Percentiles rank a stretch among this genome's conserved stretches.
phyloP scores from a whole-genome alignment of 768 basidiomycete genomes.

The Pisolithus orientalis region DNA sequence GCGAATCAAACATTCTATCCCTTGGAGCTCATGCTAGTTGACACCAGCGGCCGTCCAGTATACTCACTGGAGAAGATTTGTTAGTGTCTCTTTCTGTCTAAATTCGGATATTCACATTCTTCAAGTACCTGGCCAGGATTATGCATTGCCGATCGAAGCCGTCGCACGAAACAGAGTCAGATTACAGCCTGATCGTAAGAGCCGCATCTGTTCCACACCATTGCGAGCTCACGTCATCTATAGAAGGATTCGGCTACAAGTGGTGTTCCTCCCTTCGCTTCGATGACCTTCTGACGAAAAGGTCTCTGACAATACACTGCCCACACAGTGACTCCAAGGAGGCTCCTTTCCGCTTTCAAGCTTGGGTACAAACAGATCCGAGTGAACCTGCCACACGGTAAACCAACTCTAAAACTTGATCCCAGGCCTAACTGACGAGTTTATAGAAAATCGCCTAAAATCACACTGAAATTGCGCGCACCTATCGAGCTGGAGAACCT shows the following conservation, averaged over 20 bases:
- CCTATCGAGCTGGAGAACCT: conserved; percentile 95
- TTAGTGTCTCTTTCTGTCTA: conserved; percentile 16
- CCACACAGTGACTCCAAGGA: conserved; percentile 75
- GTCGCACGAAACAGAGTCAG: conserved; percentile 77
- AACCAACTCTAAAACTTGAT: conserved; percentile 12
- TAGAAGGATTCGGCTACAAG: conserved; percentile 94
- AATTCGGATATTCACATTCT: background rate
- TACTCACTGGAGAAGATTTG: conserved; percentile 81
- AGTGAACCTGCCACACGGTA: conserved; percentile 52
- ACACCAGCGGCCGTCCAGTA: conserved; percentile 75
- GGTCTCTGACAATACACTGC: conserved; percentile 75
- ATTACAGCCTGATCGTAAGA: conserved; percentile 88
- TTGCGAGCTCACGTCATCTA: background rate
- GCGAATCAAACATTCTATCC: conserved; percentile 91
- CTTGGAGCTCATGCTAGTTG: conserved; percentile 84
- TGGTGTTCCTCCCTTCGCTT: conserved; percentile 88
- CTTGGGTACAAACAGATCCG: conserved; percentile 75
- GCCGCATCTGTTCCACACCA: background rate
- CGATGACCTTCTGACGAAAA: conserved; percentile 74
- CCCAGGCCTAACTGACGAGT: conserved; percentile 3
- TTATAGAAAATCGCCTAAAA: conserved; percentile 73
- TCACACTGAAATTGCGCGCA: conserved; percentile 81
- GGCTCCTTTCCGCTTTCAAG: conserved; percentile 91
- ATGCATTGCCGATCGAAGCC: conserved; percentile 84
- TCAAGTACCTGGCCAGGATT: conserved; percentile 78